Evolutionary conservation across 352 stramenopile genomes (phyloP).

Genomic region (Phytopythium delawarense): DNA sequence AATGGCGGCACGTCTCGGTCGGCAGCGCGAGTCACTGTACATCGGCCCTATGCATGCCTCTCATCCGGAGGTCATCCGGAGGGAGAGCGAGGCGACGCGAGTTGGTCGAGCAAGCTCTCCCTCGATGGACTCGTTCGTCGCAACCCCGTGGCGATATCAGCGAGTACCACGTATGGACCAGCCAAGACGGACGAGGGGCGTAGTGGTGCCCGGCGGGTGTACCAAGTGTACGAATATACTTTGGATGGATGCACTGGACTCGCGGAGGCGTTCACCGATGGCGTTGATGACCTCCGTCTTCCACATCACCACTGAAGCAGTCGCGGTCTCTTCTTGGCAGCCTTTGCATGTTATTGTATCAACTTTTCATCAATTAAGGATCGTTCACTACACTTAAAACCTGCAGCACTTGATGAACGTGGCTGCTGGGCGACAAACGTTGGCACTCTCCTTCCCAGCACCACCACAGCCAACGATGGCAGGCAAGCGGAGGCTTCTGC

Average conservation of each 20-base stretch:
- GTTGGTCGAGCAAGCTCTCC: not conserved
- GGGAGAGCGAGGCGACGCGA: too few species aligned
- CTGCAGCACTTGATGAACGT: not conserved
- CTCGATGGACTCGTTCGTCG: not conserved
- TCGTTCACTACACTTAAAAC: too few species aligned
- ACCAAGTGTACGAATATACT: constrained; percentile 3
- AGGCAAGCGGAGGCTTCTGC: constrained; percentile 31
- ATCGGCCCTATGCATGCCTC: not conserved
- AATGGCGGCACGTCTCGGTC: not conserved
- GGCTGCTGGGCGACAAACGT: not conserved
- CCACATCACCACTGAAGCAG: too few species aligned
- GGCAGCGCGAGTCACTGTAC: not conserved
- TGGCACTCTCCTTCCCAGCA: too few species aligned
- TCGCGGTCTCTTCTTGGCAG: too few species aligned
- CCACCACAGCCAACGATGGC: not conserved
- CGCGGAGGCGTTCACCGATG: not conserved
- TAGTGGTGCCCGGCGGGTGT: not conserved
- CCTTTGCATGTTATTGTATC: too few species aligned
- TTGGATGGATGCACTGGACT: not conserved
- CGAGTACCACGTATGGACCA: not conserved
- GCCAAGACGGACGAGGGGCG: not conserved
- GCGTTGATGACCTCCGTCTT: too few species aligned
- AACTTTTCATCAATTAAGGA: too few species aligned
- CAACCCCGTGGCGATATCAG: not conserved
- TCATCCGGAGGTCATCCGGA: not conserved